Conservation (phyloP, 805 yeast genomes). For the Barnettozyma salicaria region DNA sequence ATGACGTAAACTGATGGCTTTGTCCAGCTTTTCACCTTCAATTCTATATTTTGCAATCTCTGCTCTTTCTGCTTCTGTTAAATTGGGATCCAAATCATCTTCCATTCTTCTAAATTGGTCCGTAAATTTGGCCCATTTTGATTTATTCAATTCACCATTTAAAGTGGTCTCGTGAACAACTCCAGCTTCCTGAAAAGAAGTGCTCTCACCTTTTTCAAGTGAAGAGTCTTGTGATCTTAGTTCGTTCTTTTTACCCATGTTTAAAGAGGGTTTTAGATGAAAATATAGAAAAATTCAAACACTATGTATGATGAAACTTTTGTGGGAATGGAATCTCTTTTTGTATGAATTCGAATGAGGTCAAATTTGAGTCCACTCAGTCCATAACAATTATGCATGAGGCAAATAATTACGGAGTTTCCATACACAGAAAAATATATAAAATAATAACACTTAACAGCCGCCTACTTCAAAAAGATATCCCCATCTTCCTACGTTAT, state of each 20-base stretch:
- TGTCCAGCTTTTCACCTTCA: conserved; percentile 32
- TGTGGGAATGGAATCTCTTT: conserved; percentile 1
- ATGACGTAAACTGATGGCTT: conserved; percentile 43
- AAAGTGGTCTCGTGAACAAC: conserved; percentile 17
- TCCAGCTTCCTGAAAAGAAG: conserved; percentile 19
- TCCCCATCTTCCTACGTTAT: too few species aligned
- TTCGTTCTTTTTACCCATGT: conserved; percentile 7
- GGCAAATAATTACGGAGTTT: too few species aligned
- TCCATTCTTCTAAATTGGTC: conserved; percentile 31
- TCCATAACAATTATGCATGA: too few species aligned
- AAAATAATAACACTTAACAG: too few species aligned
- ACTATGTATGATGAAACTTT: too few species aligned
- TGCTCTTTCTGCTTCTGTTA: conserved; percentile 36
- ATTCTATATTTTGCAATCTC: conserved; percentile 18
- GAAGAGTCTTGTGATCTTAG: conserved; percentile 9
- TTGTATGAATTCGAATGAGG: neutral
- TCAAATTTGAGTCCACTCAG: too few species aligned
- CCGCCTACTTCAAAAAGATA: too few species aligned
- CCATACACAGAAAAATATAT: too few species aligned
- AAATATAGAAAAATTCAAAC: neutral
- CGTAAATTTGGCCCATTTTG: conserved; percentile 26
- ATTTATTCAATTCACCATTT: neutral
- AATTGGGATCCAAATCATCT: conserved; percentile 33
- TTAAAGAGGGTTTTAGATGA: too few species aligned
- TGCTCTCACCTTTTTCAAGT: conserved; percentile 18